A percentile compares a stretch with the other conserved stretches of the same genome.
phyloP scores from a whole-genome alignment of 805 yeast genomes.

The Henningerozyma blattae region DNA sequence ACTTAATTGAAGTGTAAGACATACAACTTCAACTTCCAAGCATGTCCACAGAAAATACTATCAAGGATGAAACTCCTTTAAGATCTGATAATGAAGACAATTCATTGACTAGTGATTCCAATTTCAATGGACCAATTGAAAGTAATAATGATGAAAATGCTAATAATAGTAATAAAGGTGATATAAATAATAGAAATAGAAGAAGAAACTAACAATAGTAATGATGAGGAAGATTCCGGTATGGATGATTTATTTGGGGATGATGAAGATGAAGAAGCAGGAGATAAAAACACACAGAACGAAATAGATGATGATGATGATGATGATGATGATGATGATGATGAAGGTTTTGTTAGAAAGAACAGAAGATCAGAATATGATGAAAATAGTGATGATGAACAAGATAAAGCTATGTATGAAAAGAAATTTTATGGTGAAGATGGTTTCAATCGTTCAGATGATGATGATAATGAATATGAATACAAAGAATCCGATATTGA shows the following conservation, averaged over 20 bases:
- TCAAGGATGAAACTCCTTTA: too few species aligned
- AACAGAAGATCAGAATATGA: conserved; percentile 16
- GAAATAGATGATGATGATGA: conserved; percentile 18
- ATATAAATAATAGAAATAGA: too few species aligned
- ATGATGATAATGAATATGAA: conserved; percentile 25
- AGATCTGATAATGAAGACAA: too few species aligned
- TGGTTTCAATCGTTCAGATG: conserved; percentile 14
- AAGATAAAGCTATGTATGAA: conserved; percentile 23
- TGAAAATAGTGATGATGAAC: conserved; percentile 26
- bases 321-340: conserved; percentile 9
- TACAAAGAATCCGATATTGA: conserved; percentile 27
- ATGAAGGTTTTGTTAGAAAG: conserved; percentile 2
- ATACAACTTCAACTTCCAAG: too few species aligned
- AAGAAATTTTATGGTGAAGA: conserved; percentile 26
- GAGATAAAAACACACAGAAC: conserved; percentile 6
- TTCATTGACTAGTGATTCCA: too few species aligned
- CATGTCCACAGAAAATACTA: too few species aligned
- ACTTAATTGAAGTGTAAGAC: too few species aligned
- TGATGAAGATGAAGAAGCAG: conserved; percentile 21
- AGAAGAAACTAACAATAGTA: too few species aligned
- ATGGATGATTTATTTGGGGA: conserved; percentile 34
- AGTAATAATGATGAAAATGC: too few species aligned
- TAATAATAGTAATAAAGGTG: too few species aligned
- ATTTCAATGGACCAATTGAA: too few species aligned
- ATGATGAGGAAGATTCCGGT: conserved; percentile 27